Evolutionary conservation across 139 green algal genomes (phyloP).

Genomic region (Tetradesmus obliquus): DNA sequence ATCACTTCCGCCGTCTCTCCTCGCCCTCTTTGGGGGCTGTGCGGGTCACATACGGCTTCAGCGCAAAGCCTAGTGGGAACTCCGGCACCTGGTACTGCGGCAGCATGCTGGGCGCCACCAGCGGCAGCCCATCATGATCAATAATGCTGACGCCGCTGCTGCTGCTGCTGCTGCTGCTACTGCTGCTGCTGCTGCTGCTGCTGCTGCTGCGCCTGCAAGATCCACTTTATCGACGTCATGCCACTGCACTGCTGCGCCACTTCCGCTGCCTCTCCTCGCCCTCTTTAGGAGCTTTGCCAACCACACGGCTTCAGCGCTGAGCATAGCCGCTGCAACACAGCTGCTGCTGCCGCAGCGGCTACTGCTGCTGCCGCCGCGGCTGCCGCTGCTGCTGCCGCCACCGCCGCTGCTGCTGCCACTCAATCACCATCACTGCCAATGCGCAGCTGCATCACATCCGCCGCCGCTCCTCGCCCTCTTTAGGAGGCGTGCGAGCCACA

Average conservation of each 20-base stretch:
- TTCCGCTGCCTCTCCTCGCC: too few relatives aligned
- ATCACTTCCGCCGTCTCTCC: not conserved
- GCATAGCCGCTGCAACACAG: not conserved
- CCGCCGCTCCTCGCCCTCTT: too few relatives aligned
- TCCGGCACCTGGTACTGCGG: slow-evolving; percentile 40
- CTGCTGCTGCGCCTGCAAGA: not conserved
- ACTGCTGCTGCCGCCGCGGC: not conserved
- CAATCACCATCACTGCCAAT: too few relatives aligned
- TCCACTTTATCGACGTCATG: not conserved
- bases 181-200: not conserved
- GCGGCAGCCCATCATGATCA: too few relatives aligned
- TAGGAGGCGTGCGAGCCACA: not conserved
- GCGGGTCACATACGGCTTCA: slow-evolving; percentile 43
- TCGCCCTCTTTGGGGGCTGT: not conserved
- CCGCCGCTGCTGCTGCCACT: slow-evolving; percentile 16
- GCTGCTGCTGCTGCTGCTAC: too few relatives aligned
- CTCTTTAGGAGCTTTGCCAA: not conserved
- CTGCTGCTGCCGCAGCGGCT: not conserved
- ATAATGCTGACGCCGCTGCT: not conserved
- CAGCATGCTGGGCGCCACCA: slow-evolving; percentile 20
- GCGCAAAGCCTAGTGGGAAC: not conserved
- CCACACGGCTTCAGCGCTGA: slow-evolving; percentile 31
- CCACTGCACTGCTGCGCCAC: too few relatives aligned
- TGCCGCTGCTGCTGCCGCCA: not conserved
- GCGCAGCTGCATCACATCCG: too few relatives aligned